Base-by-base conservation (phyloP, 306 rosid genomes). In the Dalbergia cultrata region DNA sequence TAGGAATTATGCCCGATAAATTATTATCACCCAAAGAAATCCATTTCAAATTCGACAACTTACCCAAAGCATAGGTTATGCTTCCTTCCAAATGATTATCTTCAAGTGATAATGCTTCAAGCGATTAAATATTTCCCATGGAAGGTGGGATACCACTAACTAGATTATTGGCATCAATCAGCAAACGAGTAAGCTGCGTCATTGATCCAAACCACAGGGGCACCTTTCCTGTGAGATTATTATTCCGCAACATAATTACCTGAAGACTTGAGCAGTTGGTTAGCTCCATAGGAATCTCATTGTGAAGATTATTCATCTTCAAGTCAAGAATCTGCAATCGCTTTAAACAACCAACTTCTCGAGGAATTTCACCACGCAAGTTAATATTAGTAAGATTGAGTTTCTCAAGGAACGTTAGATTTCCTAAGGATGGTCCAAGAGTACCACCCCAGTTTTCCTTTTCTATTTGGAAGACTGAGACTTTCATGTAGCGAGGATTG, bases 191-290 rank as follows among this genome's bases (percentile, higher is more conserved):
- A 26, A 78, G 76, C 0, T 49, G 77, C 0, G 0, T 5, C 76
- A 79, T 73, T 3, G 81, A 78, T n/a, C 77, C 86, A 67, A 78
- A 50, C 86, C 77, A 67, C 2, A 58, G 4, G 6, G 80, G 83
- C 21, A 83, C 31, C 39, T 49, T 52, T 4, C 86, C 86, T 0
- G 13, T 58, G 34, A 83, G 58, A 3, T 67, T 2, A 35, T 68
- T 83, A 3, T 0, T 0, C 1, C 0, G 0, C 39, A 83, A 41
- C 3, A 9, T 0, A 66, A 83, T 39, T 9, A 34, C n/a, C 12
- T 73, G 4, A 5, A 78, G 80, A 9, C 31, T 78, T 0, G 86
- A 63, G 43, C 82, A 78, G 0, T 78, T 83, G 1, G 34, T 7
- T 0, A 83, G 59, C 52, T 78, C 44, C 2, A 47, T 4, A 26